These are phyloP conservation scores for Ambrosiella cleistominuta DNA, from an alignment of 2,329 filamentous ascomycete species.

Conservation along the genomic window DNA sequence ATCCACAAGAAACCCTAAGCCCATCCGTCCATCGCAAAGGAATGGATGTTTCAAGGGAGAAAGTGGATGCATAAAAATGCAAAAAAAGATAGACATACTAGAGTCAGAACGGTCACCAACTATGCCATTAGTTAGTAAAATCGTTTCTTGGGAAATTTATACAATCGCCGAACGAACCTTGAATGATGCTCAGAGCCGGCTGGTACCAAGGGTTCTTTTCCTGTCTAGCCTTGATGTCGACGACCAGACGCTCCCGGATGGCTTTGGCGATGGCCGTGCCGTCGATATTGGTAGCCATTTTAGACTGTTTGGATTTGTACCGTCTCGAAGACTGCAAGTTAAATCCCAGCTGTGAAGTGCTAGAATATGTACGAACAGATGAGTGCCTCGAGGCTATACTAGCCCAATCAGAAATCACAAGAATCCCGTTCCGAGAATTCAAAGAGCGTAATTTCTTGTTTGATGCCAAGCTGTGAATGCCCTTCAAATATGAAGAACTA, in stretches of 20 bases:
- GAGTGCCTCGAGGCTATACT: too few relatives aligned
- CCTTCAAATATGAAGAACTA: too few relatives aligned
- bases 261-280: conserved; percentile 86
- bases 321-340: neutral
- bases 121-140: conserved; percentile 20
- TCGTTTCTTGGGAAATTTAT: conserved; percentile 12
- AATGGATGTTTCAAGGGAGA: neutral
- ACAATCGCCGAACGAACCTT: conserved; percentile 33
- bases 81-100: conserved; percentile 35
- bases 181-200: conserved; percentile 83
- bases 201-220: conserved; percentile 70
- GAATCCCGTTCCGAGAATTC: too few relatives aligned
- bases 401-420: too few relatives aligned
- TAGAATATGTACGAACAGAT: neutral
- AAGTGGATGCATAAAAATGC: conserved; percentile 1
- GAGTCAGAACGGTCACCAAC: conserved; percentile 90
- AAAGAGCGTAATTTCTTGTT: too few relatives aligned
- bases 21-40: neutral
- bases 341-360: neutral
- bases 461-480: too few relatives aligned
- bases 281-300: conserved; percentile 89
- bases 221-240: conserved; percentile 68
- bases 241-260: conserved; percentile 67
- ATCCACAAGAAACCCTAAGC: neutral
- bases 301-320: conserved; percentile 16